These are phyloP conservation scores for Citrus cavaleriei DNA, from an alignment of 345 rosid genomes.

Conservation along the genomic window DNA sequence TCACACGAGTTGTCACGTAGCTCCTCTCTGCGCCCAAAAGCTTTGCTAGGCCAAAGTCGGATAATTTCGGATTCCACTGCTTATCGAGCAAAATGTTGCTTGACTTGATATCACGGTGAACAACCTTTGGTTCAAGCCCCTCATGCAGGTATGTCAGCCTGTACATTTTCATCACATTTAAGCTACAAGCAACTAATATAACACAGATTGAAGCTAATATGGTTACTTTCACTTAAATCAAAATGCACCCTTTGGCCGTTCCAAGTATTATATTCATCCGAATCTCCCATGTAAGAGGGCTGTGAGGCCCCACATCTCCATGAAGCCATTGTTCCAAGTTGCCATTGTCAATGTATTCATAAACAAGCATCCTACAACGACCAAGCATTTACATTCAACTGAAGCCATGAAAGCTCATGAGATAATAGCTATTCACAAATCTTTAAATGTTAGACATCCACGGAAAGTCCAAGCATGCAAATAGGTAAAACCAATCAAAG, in stretches of 20 bases:
- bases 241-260: constrained; percentile 73
- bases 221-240: background rate
- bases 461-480: constrained; percentile 3
- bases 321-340: constrained; percentile 95
- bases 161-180: constrained; percentile 5
- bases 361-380: constrained; percentile 69
- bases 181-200: background rate
- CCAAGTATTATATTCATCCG: constrained; percentile 76
- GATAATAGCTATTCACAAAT: background rate
- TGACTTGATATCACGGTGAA: constrained; percentile 82
- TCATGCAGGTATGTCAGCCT: constrained; percentile 83
- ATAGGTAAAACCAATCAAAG: background rate
- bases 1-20: constrained; percentile 89
- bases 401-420: background rate
- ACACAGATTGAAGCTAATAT: constrained; percentile 5
- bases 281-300: constrained; percentile 86
- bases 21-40: constrained; percentile 82
- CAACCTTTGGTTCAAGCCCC: constrained; percentile 92
- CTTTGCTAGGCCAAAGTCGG: constrained; percentile 89
- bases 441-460: background rate
- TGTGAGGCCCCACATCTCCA: constrained; percentile 69
- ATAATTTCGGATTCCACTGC: constrained; percentile 85
- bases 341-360: constrained; percentile 85
- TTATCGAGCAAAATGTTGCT: constrained; percentile 91
- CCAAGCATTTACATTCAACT: background rate